These are phyloP conservation scores for Cnidoscolus chayamansa DNA, from an alignment of 441 rosid genomes.

Conservation along the genomic window DNA sequence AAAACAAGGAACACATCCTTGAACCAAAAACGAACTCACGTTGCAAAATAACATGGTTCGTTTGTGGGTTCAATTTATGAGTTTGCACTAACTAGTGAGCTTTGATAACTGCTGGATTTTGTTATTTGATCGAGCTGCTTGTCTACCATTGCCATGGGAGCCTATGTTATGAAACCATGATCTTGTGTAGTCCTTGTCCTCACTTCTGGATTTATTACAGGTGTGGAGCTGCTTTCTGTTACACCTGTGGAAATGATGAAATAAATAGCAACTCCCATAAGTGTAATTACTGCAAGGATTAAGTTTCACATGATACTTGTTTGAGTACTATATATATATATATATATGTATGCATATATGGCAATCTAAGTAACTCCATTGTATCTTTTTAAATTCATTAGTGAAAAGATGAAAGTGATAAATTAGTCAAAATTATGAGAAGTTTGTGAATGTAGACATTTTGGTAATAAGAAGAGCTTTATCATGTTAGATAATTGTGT, in stretches of 20 bases:
- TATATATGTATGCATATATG: background rate
- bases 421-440: too few species aligned
- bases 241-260: slow-evolving; percentile 41
- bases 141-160: background rate
- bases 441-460: too few species aligned
- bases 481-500: too few species aligned
- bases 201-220: slow-evolving; percentile 25
- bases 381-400: too few species aligned
- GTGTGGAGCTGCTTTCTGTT: slow-evolving; percentile 55
- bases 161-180: background rate
- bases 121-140: background rate
- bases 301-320: background rate
- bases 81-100: background rate
- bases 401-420: too few species aligned
- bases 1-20: too few species aligned
- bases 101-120: background rate
- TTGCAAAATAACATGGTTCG: too few species aligned
- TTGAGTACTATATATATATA: too few species aligned
- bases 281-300: slow-evolving; percentile 37
- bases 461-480: too few species aligned
- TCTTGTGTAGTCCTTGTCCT: background rate
- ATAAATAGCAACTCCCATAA: slow-evolving; percentile 21
- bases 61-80: too few species aligned
- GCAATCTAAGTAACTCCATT: background rate
- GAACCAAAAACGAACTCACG: too few species aligned